Percentiles rank a stretch among this genome's conserved stretches.
Conservation (phyloP, 345 rosid species). For the Iberis pinnata region DNA sequence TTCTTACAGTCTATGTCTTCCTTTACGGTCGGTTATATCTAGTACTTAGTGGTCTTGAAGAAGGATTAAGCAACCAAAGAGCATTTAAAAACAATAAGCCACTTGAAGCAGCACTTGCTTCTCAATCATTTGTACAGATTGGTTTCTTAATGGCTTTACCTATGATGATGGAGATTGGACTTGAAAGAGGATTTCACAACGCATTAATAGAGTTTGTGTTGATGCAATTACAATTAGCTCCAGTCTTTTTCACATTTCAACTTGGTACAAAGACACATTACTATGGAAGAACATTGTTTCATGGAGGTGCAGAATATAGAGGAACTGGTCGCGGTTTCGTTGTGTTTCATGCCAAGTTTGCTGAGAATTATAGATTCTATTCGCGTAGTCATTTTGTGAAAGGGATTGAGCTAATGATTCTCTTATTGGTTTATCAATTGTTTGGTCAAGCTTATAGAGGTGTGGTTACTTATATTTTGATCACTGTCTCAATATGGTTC, state of each 20-base stretch:
- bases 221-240: slow-evolving; percentile 60
- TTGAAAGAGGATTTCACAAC: slow-evolving; percentile 58
- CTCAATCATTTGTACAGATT: slow-evolving; percentile 65
- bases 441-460: slow-evolving; percentile 41
- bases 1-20: slow-evolving; percentile 49
- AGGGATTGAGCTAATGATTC: slow-evolving; percentile 54
- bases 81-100: slow-evolving; percentile 41
- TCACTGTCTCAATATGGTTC: slow-evolving; percentile 54
- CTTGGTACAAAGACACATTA: slow-evolving; percentile 66
- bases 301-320: slow-evolving; percentile 83
- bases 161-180: slow-evolving; percentile 74
- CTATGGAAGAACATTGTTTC: slow-evolving; percentile 63
- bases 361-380: slow-evolving; percentile 61
- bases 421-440: slow-evolving; percentile 49
- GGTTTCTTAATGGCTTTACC: slow-evolving; percentile 59
- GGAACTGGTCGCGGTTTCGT: slow-evolving; percentile 91
- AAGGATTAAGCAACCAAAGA: slow-evolving; percentile 32
- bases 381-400: slow-evolving; percentile 69
- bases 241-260: slow-evolving; percentile 64
- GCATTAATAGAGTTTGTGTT: slow-evolving; percentile 55
- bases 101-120: slow-evolving; percentile 57
- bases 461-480: slow-evolving; percentile 41
- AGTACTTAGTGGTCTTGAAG: slow-evolving; percentile 54
- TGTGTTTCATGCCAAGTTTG: slow-evolving; percentile 79
- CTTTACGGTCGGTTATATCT: slow-evolving; percentile 64